Evolutionary conservation across 2,329 filamentous ascomycete species (phyloP).

Genomic region (Fusarium guadeloupense): DNA sequence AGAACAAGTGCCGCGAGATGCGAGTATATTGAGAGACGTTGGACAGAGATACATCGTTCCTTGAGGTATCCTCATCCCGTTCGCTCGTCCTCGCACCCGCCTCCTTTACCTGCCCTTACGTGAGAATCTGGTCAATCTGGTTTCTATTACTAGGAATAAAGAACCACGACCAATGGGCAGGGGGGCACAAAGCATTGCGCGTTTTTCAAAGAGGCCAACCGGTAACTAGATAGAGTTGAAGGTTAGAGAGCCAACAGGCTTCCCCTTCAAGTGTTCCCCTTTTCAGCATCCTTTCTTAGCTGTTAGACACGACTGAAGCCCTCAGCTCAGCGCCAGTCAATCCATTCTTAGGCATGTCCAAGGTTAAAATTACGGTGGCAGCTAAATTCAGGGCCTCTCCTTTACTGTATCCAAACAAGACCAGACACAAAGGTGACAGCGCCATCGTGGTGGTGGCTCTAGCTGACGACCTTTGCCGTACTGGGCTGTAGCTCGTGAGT

Average conservation of each 20-base stretch:
- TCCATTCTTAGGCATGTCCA: no score
- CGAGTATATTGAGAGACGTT: background rate
- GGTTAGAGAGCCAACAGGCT: background rate
- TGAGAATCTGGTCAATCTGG: constrained; percentile 32
- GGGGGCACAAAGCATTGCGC: constrained; percentile 19
- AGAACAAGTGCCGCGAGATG: constrained; percentile 22
- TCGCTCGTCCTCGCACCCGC: constrained; percentile 22
- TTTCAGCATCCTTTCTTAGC: constrained; percentile 8
- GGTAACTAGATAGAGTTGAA: background rate
- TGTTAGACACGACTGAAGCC: constrained; percentile 8
- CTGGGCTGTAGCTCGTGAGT: constrained; percentile 15
- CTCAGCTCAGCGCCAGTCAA: constrained; percentile 11
- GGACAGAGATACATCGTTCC: background rate
- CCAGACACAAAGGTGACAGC: constrained; percentile 20
- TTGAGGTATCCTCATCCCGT: constrained; percentile 1
- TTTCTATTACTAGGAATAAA: constrained; percentile 2
- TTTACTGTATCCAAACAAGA: constrained; percentile 17
- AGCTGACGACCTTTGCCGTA: constrained; percentile 33
- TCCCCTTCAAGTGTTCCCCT: constrained; percentile 3
- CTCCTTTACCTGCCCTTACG: constrained; percentile 24
- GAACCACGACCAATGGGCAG: background rate
- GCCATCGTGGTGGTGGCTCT: constrained; percentile 27
- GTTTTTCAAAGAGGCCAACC: constrained; percentile 10
- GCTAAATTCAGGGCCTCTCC: constrained; percentile 32
- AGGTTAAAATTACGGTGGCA: constrained; percentile 41